Evolutionary conservation across 805 yeast species (phyloP).

Genomic region (Soucietia sequanensis): DNA sequence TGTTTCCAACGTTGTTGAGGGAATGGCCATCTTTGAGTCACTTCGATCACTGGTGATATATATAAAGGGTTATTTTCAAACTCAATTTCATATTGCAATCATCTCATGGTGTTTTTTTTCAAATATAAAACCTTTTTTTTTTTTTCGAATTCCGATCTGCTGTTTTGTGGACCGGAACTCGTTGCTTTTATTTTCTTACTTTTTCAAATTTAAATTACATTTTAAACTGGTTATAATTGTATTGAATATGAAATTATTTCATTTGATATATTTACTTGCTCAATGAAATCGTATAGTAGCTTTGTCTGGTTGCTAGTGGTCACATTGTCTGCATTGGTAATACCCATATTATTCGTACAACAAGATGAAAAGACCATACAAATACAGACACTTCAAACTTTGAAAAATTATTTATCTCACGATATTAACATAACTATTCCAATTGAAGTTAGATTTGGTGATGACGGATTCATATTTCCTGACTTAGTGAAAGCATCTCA

Average conservation of each 20-base stretch:
- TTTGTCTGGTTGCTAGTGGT: too few species aligned
- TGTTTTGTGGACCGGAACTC: too few species aligned
- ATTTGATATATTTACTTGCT: too few species aligned
- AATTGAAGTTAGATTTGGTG: slow-evolving; percentile 26
- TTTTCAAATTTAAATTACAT: too few species aligned
- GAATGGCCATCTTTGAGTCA: slow-evolving; percentile 29
- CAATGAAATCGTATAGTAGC: too few species aligned
- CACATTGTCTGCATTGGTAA: neutral
- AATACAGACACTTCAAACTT: slow-evolving; percentile 1
- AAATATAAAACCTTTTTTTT: too few species aligned
- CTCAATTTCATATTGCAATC: too few species aligned
- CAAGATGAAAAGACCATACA: slow-evolving; percentile 23
- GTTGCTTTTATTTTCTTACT: too few species aligned
- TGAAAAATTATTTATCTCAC: slow-evolving; percentile 4
- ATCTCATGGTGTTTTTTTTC: too few species aligned
- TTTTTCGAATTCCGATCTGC: too few species aligned
- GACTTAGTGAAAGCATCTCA: slow-evolving; percentile 58
- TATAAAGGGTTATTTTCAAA: neutral
- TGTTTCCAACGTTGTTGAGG: slow-evolving; percentile 22
- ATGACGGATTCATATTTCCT: slow-evolving; percentile 54
- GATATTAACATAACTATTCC: slow-evolving; percentile 17
- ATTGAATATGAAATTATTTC: too few species aligned
- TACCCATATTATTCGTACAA: neutral
- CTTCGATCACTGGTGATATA: slow-evolving; percentile 1
- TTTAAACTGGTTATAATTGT: too few species aligned